These are phyloP conservation scores for Drechslerella stenobrocha DNA, from an alignment of 2,329 filamentous ascomycete species.

Conservation along the genomic window DNA sequence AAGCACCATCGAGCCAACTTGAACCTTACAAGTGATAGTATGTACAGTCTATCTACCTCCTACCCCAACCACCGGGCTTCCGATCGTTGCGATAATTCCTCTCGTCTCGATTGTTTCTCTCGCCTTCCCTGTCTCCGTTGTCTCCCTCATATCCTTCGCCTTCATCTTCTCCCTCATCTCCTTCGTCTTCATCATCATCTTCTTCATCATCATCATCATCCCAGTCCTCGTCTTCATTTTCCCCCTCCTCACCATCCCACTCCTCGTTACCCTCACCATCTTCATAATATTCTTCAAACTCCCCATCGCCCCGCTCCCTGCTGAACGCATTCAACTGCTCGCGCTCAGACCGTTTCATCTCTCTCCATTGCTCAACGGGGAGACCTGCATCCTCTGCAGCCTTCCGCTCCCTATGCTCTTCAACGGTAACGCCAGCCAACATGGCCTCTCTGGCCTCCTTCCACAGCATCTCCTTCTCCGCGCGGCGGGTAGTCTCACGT, in stretches of 20 bases:
- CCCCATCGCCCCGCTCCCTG: too few species aligned
- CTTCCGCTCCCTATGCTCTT: neutral
- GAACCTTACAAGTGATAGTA: neutral
- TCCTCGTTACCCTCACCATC: conserved; percentile 56
- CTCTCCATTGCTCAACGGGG: neutral
- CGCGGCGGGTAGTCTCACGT: conserved; percentile 16
- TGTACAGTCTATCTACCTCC: conserved; percentile 6
- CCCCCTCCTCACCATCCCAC: conserved; percentile 66
- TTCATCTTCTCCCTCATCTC: conserved; percentile 9
- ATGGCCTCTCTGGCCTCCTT: conserved; percentile 19
- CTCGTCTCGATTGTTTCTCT: neutral
- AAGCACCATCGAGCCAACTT: neutral
- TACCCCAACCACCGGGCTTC: too few species aligned
- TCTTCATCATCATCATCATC: conserved; percentile 67
- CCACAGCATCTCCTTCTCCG: conserved; percentile 23
- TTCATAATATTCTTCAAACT: conserved; percentile 3
- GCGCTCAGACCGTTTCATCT: conserved; percentile 3
- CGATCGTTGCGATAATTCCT: too few species aligned
- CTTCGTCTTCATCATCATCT: conserved; percentile 27
- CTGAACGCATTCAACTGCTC: too few species aligned
- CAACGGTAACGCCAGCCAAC: neutral
- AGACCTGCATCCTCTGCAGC: too few species aligned
- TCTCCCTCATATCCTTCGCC: conserved; percentile 12
- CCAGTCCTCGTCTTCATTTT: conserved; percentile 65
- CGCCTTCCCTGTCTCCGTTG: neutral